Conservation (phyloP, 2,329 filamentous ascomycete species). For the Arthrinium puccinioides region DNA sequence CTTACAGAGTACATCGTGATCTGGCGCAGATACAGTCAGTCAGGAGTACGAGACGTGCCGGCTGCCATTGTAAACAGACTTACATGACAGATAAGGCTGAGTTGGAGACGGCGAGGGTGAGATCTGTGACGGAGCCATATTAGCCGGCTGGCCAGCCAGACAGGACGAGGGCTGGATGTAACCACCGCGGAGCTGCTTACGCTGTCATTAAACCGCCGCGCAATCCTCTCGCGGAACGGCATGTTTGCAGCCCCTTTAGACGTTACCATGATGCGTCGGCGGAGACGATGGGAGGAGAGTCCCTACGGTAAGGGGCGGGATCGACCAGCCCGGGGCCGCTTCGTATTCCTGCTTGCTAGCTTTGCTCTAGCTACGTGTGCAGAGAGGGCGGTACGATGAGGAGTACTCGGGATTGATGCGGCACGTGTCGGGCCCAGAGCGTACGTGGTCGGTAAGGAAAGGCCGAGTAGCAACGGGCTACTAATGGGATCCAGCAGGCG, state of each 20-base stretch:
- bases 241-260: conserved; percentile 12
- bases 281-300: no score
- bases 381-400: no score
- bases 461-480: no score
- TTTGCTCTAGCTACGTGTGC: no score
- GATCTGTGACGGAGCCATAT: conserved; percentile 18
- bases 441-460: no score
- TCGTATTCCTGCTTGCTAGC: no score
- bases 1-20: conserved; percentile 30
- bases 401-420: no score
- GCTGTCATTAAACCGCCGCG: conserved; percentile 23
- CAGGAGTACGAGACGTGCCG: background rate
- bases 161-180: background rate
- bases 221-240: conserved; percentile 23
- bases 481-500: no score
- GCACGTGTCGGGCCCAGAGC: no score
- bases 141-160: no score
- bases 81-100: conserved; percentile 37
- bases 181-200: conserved; percentile 14
- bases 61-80: conserved; percentile 20
- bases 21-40: conserved; percentile 12
- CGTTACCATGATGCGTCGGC: background rate
- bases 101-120: conserved; percentile 28
- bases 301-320: no score
- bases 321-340: no score